A percentile compares a stretch with the other conserved stretches of the same genome.
Evolutionary conservation across 139 green algal genomes (phyloP).

Genomic region (Chlamydomonas schloesseri): DNA sequence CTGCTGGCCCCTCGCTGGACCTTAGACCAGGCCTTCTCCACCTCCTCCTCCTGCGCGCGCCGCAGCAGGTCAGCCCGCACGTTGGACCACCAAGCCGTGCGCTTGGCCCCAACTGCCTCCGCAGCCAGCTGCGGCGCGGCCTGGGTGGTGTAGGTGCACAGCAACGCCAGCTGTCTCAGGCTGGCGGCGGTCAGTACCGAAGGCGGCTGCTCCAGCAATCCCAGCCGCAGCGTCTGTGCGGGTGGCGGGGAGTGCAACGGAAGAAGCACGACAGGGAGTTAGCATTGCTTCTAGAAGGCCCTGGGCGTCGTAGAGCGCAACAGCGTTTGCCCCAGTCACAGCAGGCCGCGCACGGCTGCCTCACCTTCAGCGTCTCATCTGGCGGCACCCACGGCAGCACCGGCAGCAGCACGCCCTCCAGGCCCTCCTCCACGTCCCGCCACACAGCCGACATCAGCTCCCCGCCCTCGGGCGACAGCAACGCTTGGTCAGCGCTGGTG

Average conservation of each 20-base stretch:
- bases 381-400: constrained; percentile 8
- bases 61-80: not conserved
- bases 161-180: constrained; percentile 4
- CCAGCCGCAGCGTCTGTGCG: not conserved
- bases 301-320: too few relatives aligned
- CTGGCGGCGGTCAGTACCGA: not conserved
- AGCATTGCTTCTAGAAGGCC: too few relatives aligned
- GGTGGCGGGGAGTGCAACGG: too few relatives aligned
- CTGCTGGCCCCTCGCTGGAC: too few relatives aligned
- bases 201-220: not conserved
- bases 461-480: not conserved
- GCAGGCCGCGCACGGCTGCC: too few relatives aligned
- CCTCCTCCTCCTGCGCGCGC: not conserved
- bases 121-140: not conserved
- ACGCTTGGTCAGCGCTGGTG: too few relatives aligned
- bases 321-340: too few relatives aligned
- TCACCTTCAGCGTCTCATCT: too few relatives aligned
- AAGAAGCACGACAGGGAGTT: too few relatives aligned
- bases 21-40: too few relatives aligned
- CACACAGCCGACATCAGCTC: not conserved
- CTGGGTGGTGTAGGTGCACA: not conserved
- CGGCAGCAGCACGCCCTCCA: constrained; percentile 13
- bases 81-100: not conserved
- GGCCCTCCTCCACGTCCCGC: not conserved
- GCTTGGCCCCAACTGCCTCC: too few relatives aligned